A percentile compares a stretch with the other conserved stretches of the same genome.
Conservation (phyloP, 2,329 filamentous ascomycete species). For the Xylaria arbuscula region DNA sequence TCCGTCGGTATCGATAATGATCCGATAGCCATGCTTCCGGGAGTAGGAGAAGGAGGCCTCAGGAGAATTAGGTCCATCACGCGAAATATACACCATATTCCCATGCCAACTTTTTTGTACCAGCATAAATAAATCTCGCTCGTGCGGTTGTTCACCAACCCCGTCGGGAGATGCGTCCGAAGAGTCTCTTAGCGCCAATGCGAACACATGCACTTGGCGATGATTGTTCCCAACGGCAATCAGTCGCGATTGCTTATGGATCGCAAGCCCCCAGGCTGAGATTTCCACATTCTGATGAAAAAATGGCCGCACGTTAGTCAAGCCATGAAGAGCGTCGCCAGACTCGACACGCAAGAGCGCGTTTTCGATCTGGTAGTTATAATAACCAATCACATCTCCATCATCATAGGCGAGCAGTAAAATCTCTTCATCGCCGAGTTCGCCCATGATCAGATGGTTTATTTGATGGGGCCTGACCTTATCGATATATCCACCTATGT, state of each 20-base stretch:
- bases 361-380: constrained; percentile 63
- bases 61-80: constrained; percentile 29
- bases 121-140: constrained; percentile 37
- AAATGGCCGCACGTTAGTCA: constrained; percentile 58
- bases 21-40: constrained; percentile 62
- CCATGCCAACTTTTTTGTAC: constrained; percentile 29
- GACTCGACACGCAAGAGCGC: constrained; percentile 41
- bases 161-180: neutral
- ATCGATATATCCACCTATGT: constrained; percentile 66
- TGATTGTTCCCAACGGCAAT: constrained; percentile 88
- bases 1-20: constrained; percentile 57
- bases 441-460: constrained; percentile 76
- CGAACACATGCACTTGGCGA: constrained; percentile 49
- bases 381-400: constrained; percentile 78
- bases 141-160: constrained; percentile 20
- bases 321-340: constrained; percentile 44
- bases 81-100: constrained; percentile 24
- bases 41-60: constrained; percentile 43
- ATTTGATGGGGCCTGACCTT: constrained; percentile 66
- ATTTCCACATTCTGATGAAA: constrained; percentile 79
- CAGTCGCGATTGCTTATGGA: constrained; percentile 83
- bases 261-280: constrained; percentile 89
- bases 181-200: constrained; percentile 49
- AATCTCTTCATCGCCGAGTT: constrained; percentile 76
- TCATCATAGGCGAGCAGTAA: constrained; percentile 76